Percentiles rank a stretch among this genome's conserved stretches.
phyloP scores from a whole-genome alignment of 768 basidiomycete species.

The Chalciporus sphaerocephalus region DNA sequence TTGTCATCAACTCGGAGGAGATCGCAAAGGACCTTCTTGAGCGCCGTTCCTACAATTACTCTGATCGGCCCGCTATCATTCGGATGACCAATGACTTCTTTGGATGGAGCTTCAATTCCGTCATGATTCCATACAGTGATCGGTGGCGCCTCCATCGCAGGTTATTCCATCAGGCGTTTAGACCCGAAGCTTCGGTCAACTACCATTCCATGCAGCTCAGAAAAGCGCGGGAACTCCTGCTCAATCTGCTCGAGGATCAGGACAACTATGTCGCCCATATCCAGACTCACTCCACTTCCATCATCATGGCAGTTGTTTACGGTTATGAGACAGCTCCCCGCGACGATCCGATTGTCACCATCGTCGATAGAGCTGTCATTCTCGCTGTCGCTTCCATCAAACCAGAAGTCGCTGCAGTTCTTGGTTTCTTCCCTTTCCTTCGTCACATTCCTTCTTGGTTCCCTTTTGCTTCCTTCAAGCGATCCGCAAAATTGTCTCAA shows the following conservation, averaged over 20 bases:
- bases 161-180: constrained; percentile 28
- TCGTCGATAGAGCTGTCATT: constrained; percentile 25
- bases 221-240: constrained; percentile 24
- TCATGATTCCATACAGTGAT: constrained; percentile 25
- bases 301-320: constrained; percentile 31
- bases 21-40: constrained; percentile 42
- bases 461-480: constrained; percentile 37
- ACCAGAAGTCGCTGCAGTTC: constrained; percentile 30
- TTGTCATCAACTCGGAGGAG: constrained; percentile 40
- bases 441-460: constrained; percentile 37
- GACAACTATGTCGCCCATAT: constrained; percentile 17
- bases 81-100: constrained; percentile 30
- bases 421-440: constrained; percentile 37
- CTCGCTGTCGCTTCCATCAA: constrained; percentile 19
- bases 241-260: constrained; percentile 22
- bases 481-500: constrained; percentile 21
- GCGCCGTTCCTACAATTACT: constrained; percentile 41
- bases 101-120: constrained; percentile 29
- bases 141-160: constrained; percentile 29
- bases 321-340: constrained; percentile 24
- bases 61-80: constrained; percentile 36
- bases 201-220: constrained; percentile 24
- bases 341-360: constrained; percentile 24
- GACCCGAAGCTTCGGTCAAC: constrained; percentile 13
- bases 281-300: constrained; percentile 23